Conservation (phyloP, 192 early-diverging fungal genomes). For the Globomyces pollinis-pini region DNA sequence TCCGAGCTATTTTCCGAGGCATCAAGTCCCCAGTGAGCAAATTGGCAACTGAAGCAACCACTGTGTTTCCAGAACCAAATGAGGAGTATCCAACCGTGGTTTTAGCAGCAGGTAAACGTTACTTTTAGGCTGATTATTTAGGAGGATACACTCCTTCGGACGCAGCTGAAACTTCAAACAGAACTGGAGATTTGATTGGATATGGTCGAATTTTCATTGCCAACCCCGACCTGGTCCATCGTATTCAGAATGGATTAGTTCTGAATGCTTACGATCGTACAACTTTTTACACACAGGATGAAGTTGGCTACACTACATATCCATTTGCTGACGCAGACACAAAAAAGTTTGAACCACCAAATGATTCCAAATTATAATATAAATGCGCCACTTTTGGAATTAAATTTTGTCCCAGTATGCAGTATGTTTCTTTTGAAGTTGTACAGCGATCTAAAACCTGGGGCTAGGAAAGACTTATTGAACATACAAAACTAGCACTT, state of each 20-base stretch:
- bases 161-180: constrained; percentile 16
- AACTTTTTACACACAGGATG: constrained; percentile 25
- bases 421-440: no score
- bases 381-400: no score
- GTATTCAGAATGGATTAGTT: constrained; percentile 16
- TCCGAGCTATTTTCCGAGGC: constrained; percentile 8
- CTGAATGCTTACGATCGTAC: constrained; percentile 24
- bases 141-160: constrained; percentile 26
- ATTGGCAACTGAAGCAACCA: constrained; percentile 5
- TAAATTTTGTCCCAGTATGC: no score
- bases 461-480: no score
- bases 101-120: constrained; percentile 17
- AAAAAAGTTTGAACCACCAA: constrained; percentile 7
- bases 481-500: no score
- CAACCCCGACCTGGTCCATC: constrained; percentile 38
- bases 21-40: constrained; percentile 14
- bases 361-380: no score
- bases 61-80: neutral
- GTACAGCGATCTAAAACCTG: no score
- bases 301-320: constrained; percentile 30
- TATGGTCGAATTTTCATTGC: constrained; percentile 36
- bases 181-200: constrained; percentile 30
- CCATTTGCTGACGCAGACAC: constrained; percentile 11
- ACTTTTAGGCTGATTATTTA: constrained; percentile 28
- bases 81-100: constrained; percentile 7